These are phyloP conservation scores for Oenanthe sinensis DNA, from an alignment of 129 eudicot species.

Conservation along the genomic window DNA sequence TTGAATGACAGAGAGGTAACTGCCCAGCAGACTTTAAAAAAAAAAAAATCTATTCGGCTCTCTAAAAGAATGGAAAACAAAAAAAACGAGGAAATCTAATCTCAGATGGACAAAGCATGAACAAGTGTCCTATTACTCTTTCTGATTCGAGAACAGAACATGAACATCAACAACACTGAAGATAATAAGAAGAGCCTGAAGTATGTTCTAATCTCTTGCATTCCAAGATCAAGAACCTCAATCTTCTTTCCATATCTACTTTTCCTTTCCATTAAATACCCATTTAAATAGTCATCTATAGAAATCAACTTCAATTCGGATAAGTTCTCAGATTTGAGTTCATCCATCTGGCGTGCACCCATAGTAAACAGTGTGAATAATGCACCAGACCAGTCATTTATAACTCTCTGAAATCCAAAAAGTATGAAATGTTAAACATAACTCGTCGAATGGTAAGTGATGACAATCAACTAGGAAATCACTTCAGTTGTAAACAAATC, in stretches of 20 bases:
- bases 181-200: constrained; percentile 87
- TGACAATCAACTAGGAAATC: background rate
- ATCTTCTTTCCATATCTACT: constrained; percentile 76
- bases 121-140: constrained; percentile 73
- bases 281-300: constrained; percentile 81
- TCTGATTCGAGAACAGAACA: constrained; percentile 93
- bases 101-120: constrained; percentile 47
- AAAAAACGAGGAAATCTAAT: background rate
- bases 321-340: constrained; percentile 29
- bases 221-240: constrained; percentile 87
- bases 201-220: constrained; percentile 85
- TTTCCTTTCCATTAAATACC: constrained; percentile 69
- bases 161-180: constrained; percentile 82
- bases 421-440: background rate
- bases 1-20: background rate
- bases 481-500: background rate
- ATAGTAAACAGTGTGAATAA: constrained; percentile 70
- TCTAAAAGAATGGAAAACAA: background rate
- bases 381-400: constrained; percentile 77
- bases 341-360: constrained; percentile 58
- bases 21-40: background rate
- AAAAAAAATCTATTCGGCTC: background rate
- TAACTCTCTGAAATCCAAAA: constrained; percentile 51
- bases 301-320: constrained; percentile 55
- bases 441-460: background rate